These are phyloP conservation scores for Pyrus bretschneideri DNA, from an alignment of 306 rosid genomes.

Conservation along the genomic window DNA sequence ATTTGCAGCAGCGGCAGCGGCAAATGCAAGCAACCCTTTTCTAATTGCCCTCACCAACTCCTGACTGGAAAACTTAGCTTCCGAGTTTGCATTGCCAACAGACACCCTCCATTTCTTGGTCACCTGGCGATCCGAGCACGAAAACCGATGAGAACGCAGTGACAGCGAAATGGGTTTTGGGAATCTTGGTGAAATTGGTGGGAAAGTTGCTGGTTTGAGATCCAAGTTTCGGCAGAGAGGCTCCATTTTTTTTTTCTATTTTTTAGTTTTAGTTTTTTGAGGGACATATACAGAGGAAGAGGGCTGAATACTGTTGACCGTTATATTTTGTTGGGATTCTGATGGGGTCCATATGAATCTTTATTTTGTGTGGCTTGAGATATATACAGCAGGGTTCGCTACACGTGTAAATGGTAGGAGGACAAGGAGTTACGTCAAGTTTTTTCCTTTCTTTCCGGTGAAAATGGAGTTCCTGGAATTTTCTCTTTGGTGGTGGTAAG, in stretches of 20 bases:
- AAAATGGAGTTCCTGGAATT: neutral
- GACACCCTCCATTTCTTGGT: constrained; percentile 26
- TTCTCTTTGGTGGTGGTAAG: neutral
- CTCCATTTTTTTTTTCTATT: constrained; percentile 29
- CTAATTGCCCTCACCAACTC: constrained; percentile 30
- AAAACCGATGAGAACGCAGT: constrained; percentile 19
- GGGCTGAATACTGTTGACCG: neutral
- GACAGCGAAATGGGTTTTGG: constrained; percentile 15
- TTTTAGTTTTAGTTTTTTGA: neutral
- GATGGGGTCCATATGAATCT: constrained; percentile 26
- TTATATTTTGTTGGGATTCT: constrained; percentile 18
- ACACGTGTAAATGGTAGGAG: neutral
- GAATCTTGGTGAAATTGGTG: constrained; percentile 13
- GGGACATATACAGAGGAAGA: neutral
- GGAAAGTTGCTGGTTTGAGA: constrained; percentile 19
- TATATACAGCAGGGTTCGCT: neutral
- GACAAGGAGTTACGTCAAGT: neutral
- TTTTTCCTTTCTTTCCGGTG: neutral
- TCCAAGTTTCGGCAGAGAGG: constrained; percentile 34
- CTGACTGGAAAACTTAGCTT: neutral
- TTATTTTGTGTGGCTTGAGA: constrained; percentile 20
- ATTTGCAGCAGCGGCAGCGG: constrained; percentile 53
- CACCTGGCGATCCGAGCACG: constrained; percentile 18
- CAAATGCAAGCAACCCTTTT: constrained; percentile 45
- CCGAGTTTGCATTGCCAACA: neutral